These are phyloP conservation scores for Rhodotorula sp. DNA, from an alignment of 1,284 basidiomycete species.

Conservation along the genomic window DNA sequence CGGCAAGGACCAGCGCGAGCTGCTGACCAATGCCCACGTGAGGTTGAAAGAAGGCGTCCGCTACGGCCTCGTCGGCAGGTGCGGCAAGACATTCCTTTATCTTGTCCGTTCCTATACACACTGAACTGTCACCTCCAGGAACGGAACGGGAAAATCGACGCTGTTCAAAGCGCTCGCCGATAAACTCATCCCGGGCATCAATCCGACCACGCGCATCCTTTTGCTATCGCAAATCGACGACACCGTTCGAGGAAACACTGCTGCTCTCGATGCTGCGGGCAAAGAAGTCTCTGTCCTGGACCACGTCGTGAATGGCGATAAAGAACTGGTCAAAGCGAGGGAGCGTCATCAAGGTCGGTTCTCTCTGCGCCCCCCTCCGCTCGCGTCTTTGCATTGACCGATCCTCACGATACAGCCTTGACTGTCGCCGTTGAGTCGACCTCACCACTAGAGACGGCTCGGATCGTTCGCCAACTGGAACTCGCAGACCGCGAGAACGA, in stretches of 20 bases:
- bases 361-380: conserved; percentile 12
- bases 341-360: conserved; percentile 46
- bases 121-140: conserved; percentile 46
- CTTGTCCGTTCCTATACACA: background rate
- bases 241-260: conserved; percentile 37
- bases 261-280: conserved; percentile 29
- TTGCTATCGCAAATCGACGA: conserved; percentile 57
- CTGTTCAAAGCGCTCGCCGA: conserved; percentile 54
- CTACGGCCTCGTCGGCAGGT: conserved; percentile 53
- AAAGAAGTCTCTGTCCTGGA: conserved; percentile 43
- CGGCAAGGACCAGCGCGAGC: conserved; percentile 48
- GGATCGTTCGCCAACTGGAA: conserved; percentile 43
- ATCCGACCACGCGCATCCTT: conserved; percentile 56
- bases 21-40: conserved; percentile 58
- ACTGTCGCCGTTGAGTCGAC: conserved; percentile 46
- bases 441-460: conserved; percentile 39
- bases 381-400: too few species aligned
- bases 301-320: conserved; percentile 51
- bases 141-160: conserved; percentile 63
- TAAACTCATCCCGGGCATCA: conserved; percentile 57
- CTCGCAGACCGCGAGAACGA: conserved; percentile 49
- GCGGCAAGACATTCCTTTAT: background rate
- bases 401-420: conserved; percentile 27
- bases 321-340: conserved; percentile 43
- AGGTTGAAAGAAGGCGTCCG: conserved; percentile 57